Conservation (phyloP, 768 basidiomycete species). For the Termitomyces sp. region DNA sequence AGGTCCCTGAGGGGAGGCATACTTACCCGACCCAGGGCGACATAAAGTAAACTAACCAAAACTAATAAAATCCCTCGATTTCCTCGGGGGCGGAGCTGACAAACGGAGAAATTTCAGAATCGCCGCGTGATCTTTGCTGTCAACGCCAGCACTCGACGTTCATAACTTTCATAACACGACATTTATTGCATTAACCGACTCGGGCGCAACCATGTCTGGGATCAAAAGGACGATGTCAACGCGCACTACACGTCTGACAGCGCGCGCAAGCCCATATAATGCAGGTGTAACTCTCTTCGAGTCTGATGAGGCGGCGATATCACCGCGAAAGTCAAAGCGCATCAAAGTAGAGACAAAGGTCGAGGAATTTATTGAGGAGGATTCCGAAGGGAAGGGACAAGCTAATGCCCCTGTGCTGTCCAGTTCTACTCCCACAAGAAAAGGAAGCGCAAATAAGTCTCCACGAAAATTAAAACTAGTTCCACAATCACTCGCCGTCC, state of each 20-base stretch:
- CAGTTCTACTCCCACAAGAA: conserved; percentile 15
- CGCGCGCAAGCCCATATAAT: conserved; percentile 39
- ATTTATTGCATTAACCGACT: neutral
- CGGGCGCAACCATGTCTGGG: conserved; percentile 6
- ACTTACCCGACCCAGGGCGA: conserved; percentile 8
- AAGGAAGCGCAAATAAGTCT: conserved; percentile 12
- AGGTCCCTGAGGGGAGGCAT: neutral
- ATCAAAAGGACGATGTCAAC: conserved; percentile 13
- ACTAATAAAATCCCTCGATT: conserved; percentile 9
- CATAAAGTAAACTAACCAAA: conserved; percentile 12
- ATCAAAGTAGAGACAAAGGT: conserved; percentile 20
- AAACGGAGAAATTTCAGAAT: conserved; percentile 5
- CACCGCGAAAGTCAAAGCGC: conserved; percentile 22
- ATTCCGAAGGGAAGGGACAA: neutral
- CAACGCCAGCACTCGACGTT: neutral
- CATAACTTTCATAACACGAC: neutral
- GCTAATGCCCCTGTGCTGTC: conserved; percentile 3
- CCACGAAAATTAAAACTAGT: conserved; percentile 53
- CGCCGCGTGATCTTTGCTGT: neutral
- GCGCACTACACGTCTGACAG: conserved; percentile 26
- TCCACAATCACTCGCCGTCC: conserved; percentile 44
- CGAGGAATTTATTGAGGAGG: conserved; percentile 3
- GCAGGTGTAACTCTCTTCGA: conserved; percentile 36
- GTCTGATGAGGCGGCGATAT: conserved; percentile 18
- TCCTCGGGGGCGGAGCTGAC: conserved; percentile 2